Conservation (phyloP, 306 rosid species). For the Gastrolobium bilobum region DNA sequence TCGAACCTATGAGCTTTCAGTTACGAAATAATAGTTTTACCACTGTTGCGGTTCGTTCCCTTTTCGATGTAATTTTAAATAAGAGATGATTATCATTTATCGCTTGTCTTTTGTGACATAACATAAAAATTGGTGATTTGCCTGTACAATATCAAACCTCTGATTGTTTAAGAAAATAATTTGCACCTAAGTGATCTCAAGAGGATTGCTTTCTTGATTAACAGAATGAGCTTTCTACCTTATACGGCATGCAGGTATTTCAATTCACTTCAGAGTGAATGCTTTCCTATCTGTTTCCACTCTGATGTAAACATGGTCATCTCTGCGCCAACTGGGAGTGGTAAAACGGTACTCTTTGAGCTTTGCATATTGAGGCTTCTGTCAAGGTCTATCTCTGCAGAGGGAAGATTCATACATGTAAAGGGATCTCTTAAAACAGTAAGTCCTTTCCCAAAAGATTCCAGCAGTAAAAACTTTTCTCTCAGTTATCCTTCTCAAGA, state of each 20-base stretch:
- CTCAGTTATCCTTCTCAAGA: slow-evolving; percentile 10
- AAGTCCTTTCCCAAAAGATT: slow-evolving; percentile 49
- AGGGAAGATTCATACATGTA: slow-evolving; percentile 66
- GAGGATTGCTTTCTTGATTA: slow-evolving; percentile 38
- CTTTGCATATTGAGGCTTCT: slow-evolving; percentile 95
- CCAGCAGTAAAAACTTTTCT: slow-evolving; percentile 30
- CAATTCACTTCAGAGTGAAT: slow-evolving; percentile 97
- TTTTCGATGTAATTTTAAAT: background rate
- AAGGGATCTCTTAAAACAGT: slow-evolving; percentile 95
- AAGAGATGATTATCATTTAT: slow-evolving; percentile 28
- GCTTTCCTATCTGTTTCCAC: slow-evolving; percentile 90
- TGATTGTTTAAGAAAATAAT: slow-evolving; percentile 27
- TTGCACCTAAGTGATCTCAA: slow-evolving; percentile 21
- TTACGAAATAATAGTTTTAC: too few relatives aligned
- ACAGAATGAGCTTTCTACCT: slow-evolving; percentile 3
- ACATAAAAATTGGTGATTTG: slow-evolving; percentile 15
- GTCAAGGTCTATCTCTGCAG: slow-evolving; percentile 74
- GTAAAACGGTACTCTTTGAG: slow-evolving; percentile 96
- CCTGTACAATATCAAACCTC: slow-evolving; percentile 35
- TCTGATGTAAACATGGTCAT: slow-evolving; percentile 91
- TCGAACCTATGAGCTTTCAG: too few relatives aligned
- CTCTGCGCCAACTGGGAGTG: slow-evolving; percentile 98
- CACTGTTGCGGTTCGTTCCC: too few relatives aligned
- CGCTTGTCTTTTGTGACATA: background rate
- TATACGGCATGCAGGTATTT: slow-evolving; percentile 73